Base-by-base conservation (phyloP, 768 basidiomycete genomes). In the Russula ochroleuca region DNA sequence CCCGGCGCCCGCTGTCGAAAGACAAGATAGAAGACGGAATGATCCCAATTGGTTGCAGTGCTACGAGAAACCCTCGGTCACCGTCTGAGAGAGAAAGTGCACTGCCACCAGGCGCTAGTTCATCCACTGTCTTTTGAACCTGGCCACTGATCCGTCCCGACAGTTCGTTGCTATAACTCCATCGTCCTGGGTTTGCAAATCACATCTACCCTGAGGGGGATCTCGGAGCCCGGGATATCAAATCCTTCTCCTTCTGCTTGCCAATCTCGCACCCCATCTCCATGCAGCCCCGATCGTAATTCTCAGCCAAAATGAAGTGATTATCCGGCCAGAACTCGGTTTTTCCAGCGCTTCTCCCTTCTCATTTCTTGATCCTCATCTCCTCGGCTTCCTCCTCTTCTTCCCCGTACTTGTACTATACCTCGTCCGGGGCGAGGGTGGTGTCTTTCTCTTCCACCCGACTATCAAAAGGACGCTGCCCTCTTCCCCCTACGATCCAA, bases 81-180 rank as follows among this genome's bases (percentile, higher is more conserved):
- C 35, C 59, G 28, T 19, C 41, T 49, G 63, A 64, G 51, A 64
- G 51, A 60, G 43, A 15, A 17, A 15, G 17, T 55, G 64, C 64
- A 65, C 64, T 2, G 64, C 64, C 64, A 65, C 64, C 5, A 43
- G 9, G 59, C 63, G 63, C 57, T 64, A 48, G 59, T 28, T 25
- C 8, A 5, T 5, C 43, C 2, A n/a, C n/a, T 28, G 28, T 28
- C 28, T 28, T 28, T 28, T 5, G 28, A 9, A 28, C 43, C 43
- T 43, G 43, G n/a, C 9, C 43, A 43, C 28, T 60, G 52, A 64
- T 64, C 50, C 31, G 50, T 31, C 23, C n/a, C 14, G 63, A 31
- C 57, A 33, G 62, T 17, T 59, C 47, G 63, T 65, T 65, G 64
- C 64, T 65, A 65, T 65, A 65, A 61, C 47, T 41, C 53, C 63